Base-by-base conservation (phyloP, 106 monocot species). In the Phalaenopsis equestris region DNA sequence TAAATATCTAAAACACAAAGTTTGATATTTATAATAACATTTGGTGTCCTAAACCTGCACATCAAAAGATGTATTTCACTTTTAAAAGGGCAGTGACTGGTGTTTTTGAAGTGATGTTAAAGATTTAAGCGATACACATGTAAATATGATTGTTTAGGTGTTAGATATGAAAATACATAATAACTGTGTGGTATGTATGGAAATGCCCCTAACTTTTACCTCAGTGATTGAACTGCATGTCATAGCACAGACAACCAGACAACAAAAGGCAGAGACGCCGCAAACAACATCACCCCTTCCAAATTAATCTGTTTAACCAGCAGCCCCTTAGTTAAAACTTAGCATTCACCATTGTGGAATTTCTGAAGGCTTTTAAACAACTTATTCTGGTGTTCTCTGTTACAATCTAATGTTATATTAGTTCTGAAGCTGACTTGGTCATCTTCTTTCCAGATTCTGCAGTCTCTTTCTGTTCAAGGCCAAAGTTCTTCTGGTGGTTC, bases 391-490 rank as follows among this genome's bases (percentile, higher is more conserved):
- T 15, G 19, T 45, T 70, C 39, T 70, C 15, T 70, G 4, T 15
- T 70, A 36, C 14, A 41, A 23, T 70, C n/a, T 39, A 37, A 38
- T 70, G 1, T 37, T 70, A 4, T 39, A 23, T 70, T 11, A 70
- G 38, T 70, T 70, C 70, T 70, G 12, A 70, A 38, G 10, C 14
- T 19, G 42, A 19, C n/a, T 42, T 19, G 74, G 74, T 8, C 43
- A 42, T 41, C 46, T 41, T 16, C 74, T 18, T 48, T 75, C 46
- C 82, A 88, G 88, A 85, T 88, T 67, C 81, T 88, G 80, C 88
- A 88, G 73, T 64, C 73, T 67, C 88, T 88, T 55, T 65, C 85
- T 49, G 77, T 78, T 78, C 87, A 84, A 73, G 80, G 80, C 48
- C 8, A 55, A 41, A 56, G 43, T 49, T 79, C 87, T 57, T 41